phyloP scores from a whole-genome alignment of 768 basidiomycete species.

The Panus rudis region DNA sequence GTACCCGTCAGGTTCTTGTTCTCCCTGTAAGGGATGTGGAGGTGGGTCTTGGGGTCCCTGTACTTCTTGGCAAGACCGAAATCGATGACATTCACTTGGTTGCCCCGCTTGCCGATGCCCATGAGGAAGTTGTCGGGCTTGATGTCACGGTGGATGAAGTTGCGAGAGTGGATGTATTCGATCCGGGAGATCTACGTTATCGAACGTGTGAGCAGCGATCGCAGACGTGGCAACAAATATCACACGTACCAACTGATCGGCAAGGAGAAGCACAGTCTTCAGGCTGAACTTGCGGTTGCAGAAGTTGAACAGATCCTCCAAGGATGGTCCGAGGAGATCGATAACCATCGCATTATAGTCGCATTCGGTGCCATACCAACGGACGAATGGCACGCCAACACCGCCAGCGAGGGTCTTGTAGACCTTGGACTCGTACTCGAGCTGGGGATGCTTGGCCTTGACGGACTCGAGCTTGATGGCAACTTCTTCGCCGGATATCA shows the following conservation, averaged over 20 bases:
- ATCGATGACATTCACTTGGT: constrained; percentile 98
- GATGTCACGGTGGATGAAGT: constrained; percentile 97
- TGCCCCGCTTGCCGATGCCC: constrained; percentile 99
- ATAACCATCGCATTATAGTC: constrained; percentile 99
- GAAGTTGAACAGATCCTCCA: constrained; percentile 90
- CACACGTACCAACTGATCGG: constrained; percentile 91
- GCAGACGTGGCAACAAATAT: constrained; percentile 8
- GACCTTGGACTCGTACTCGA: constrained; percentile 95
- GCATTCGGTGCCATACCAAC: constrained; percentile 94
- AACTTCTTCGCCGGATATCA: constrained; percentile 98
- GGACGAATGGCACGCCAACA: constrained; percentile 96
- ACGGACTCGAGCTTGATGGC: constrained; percentile 99
- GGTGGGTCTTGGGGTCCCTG: constrained; percentile 98
- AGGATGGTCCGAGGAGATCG: constrained; percentile 88
- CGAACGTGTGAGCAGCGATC: constrained; percentile 7
- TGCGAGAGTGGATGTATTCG: constrained; percentile 99
- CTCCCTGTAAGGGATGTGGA: constrained; percentile 99
- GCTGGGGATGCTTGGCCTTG: constrained; percentile 99
- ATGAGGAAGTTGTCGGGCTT: constrained; percentile 99
- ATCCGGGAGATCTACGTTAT: constrained; percentile 83
- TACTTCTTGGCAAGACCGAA: constrained; percentile 99
- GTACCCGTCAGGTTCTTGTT: constrained; percentile 99
- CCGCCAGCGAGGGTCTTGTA: constrained; percentile 99
- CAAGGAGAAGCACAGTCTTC: constrained; percentile 94
- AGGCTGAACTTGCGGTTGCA: constrained; percentile 96